These are phyloP conservation scores for Pythium oligandrum DNA, from an alignment of 352 stramenopile genomes.

Conservation along the genomic window DNA sequence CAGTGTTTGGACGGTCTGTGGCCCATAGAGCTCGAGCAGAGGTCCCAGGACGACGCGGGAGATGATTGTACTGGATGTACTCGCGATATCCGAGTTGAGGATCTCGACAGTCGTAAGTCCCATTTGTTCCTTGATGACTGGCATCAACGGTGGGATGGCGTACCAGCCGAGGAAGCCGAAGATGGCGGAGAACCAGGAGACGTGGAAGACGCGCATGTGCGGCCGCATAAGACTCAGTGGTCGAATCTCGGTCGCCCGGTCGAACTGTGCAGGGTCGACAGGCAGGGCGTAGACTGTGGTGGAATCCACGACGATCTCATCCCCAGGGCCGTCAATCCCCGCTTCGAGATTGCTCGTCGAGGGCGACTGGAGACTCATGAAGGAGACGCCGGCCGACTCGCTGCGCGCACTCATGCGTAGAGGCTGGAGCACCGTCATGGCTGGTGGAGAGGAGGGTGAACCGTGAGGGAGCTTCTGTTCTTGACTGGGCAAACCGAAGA, in stretches of 20 bases:
- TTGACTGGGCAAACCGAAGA: too few relatives aligned
- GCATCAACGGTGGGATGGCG: constrained; percentile 91
- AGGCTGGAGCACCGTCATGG: too few relatives aligned
- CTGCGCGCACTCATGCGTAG: too few relatives aligned
- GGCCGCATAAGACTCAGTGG: constrained; percentile 75
- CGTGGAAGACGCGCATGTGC: constrained; percentile 94
- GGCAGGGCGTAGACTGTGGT: constrained; percentile 32
- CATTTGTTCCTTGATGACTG: constrained; percentile 86
- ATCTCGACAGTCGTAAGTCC: constrained; percentile 84
- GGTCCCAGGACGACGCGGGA: constrained; percentile 90
- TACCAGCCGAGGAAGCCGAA: constrained; percentile 95
- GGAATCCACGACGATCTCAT: background rate
- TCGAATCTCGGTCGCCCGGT: constrained; percentile 75
- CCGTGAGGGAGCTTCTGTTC: too few relatives aligned
- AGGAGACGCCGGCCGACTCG: too few relatives aligned
- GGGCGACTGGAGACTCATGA: too few relatives aligned
- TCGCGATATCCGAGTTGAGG: constrained; percentile 90
- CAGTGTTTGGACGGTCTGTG: constrained; percentile 73
- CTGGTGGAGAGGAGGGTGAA: too few relatives aligned
- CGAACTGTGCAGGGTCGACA: constrained; percentile 51
- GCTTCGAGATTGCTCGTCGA: too few relatives aligned
- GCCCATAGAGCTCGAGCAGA: constrained; percentile 91
- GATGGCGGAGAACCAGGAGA: constrained; percentile 90
- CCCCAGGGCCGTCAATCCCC: too few relatives aligned
- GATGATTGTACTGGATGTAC: constrained; percentile 90